Evolutionary conservation across 768 basidiomycete species (phyloP).

Genomic region (Nidularia pulvinata): DNA sequence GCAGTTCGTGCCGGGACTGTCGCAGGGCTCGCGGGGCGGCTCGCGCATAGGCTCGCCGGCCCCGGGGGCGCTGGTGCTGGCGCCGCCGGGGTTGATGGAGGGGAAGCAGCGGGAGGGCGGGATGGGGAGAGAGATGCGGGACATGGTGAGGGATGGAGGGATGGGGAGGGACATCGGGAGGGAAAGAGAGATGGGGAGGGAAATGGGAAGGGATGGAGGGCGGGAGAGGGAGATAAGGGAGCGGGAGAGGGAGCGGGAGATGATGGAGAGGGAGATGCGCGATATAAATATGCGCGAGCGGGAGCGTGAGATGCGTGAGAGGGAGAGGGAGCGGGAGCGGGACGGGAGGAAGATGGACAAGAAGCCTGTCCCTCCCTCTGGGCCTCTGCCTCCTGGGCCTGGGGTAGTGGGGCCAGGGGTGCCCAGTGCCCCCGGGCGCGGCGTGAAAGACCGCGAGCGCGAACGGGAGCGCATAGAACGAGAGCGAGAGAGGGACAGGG

Average conservation of each 20-base stretch:
- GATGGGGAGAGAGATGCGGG: neutral
- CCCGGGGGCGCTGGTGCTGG: slow-evolving; percentile 7
- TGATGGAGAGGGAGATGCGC: neutral
- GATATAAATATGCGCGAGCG: too few species aligned
- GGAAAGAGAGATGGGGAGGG: slow-evolving; percentile 6
- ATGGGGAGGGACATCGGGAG: slow-evolving; percentile 2
- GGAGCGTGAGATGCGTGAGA: slow-evolving; percentile 1
- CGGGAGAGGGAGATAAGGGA: slow-evolving; percentile 8
- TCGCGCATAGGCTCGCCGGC: slow-evolving; percentile 14
- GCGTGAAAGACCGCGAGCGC: neutral
- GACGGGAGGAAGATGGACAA: slow-evolving; percentile 14
- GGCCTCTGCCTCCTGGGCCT: neutral
- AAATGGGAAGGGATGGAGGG: slow-evolving; percentile 2
- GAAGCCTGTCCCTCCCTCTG: slow-evolving; percentile 1
- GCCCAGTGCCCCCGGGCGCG: neutral
- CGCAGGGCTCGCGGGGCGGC: slow-evolving; percentile 1
- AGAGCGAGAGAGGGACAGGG: too few species aligned
- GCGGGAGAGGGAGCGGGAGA: slow-evolving; percentile 2
- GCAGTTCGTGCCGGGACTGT: slow-evolving; percentile 19
- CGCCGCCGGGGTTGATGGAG: neutral
- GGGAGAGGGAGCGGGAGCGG: slow-evolving; percentile 7
- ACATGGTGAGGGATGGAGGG: slow-evolving; percentile 2
- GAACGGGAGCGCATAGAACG: too few species aligned
- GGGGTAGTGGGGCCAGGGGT: too few species aligned
- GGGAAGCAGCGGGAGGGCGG: slow-evolving; percentile 1